Percentiles rank a stretch among this genome's conserved stretches.
phyloP scores from a whole-genome alignment of 192 early-diverging fungal genomes.

The Coemansia sp. region DNA sequence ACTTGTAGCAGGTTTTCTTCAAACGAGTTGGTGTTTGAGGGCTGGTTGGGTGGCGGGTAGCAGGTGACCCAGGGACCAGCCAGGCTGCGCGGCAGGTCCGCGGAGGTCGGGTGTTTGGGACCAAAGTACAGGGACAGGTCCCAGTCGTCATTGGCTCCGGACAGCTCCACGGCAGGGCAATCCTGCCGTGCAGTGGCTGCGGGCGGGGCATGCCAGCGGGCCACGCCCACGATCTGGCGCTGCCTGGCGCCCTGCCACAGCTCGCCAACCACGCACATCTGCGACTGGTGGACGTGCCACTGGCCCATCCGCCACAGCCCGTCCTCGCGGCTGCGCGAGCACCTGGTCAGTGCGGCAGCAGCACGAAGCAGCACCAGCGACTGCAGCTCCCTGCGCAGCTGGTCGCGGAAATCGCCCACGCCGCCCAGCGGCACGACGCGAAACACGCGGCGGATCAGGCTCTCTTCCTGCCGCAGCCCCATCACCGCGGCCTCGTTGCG shows the following conservation, averaged over 20 bases:
- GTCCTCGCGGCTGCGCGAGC: slow-evolving; percentile 11
- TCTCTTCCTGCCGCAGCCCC: slow-evolving; percentile 18
- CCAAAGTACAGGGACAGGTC: slow-evolving; percentile 37
- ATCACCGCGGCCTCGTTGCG: background rate
- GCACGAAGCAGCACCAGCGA: slow-evolving; percentile 38
- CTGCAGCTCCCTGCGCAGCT: slow-evolving; percentile 47
- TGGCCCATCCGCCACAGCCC: slow-evolving; percentile 21
- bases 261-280: slow-evolving; percentile 50
- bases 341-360: slow-evolving; percentile 35
- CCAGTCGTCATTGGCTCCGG: slow-evolving; percentile 15
- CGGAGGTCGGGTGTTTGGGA: slow-evolving; percentile 39
- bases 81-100: slow-evolving; percentile 13
- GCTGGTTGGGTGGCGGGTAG: slow-evolving; percentile 22
- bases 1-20: slow-evolving; percentile 22
- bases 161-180: background rate
- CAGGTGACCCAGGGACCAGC: slow-evolving; percentile 32
- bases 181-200: background rate
- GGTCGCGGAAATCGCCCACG: slow-evolving; percentile 34
- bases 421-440: slow-evolving; percentile 40
- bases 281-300: slow-evolving; percentile 54
- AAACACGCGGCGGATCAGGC: slow-evolving; percentile 40
- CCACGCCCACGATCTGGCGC: slow-evolving; percentile 46
- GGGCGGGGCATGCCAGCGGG: slow-evolving; percentile 18
- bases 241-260: slow-evolving; percentile 36
- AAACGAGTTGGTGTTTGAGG: slow-evolving; percentile 8